These are phyloP conservation scores for Clonostachys chloroleuca DNA, from an alignment of 2,329 filamentous ascomycete genomes.

Conservation along the genomic window DNA sequence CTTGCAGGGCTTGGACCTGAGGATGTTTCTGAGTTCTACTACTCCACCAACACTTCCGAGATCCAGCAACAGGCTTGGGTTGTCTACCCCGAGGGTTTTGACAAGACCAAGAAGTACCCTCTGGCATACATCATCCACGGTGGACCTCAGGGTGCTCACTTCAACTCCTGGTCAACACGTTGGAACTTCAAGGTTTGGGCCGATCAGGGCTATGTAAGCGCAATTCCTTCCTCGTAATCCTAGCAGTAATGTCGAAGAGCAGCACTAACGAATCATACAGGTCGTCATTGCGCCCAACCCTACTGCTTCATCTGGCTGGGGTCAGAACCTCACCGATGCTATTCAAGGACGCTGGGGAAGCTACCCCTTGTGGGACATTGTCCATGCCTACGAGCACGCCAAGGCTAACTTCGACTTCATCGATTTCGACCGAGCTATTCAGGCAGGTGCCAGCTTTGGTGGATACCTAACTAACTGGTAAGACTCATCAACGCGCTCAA, in stretches of 20 bases:
- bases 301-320: constrained; percentile 72
- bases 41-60: constrained; percentile 3
- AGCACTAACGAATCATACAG: neutral
- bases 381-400: constrained; percentile 66
- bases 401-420: constrained; percentile 55
- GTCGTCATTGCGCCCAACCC: constrained; percentile 71
- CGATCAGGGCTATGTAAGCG: constrained; percentile 65
- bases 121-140: constrained; percentile 71
- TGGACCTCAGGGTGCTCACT: constrained; percentile 68
- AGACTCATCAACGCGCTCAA: constrained; percentile 29
- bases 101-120: constrained; percentile 63
- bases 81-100: constrained; percentile 35
- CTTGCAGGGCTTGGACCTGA: constrained; percentile 1
- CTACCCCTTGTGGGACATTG: constrained; percentile 71
- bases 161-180: constrained; percentile 63
- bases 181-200: constrained; percentile 79
- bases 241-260: neutral
- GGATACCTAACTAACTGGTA: constrained; percentile 66
- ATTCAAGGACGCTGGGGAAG: constrained; percentile 76
- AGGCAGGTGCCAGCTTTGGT: constrained; percentile 63
- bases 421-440: constrained; percentile 59
- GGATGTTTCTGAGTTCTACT: constrained; percentile 6
- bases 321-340: constrained; percentile 64
- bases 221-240: neutral
- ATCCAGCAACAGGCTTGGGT: constrained; percentile 2